A percentile compares a stretch with the other conserved stretches of the same genome.
Conservation (phyloP, 2,329 filamentous ascomycete genomes). For the Aspergillus oerlinghausenensis region DNA sequence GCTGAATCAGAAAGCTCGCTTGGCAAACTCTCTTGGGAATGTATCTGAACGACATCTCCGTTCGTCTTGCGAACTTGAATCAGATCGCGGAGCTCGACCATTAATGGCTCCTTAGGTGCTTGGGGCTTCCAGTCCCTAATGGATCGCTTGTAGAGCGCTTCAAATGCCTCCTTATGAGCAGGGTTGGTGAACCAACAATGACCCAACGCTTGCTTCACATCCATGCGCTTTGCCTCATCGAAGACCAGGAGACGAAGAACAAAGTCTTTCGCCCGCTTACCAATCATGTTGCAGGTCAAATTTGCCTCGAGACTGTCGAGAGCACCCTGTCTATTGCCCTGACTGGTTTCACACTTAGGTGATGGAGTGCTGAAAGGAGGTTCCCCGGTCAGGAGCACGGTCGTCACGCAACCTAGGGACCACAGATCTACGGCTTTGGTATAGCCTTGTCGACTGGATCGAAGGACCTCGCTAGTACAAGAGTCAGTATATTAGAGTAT, state of each 20-base stretch:
- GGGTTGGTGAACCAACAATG: conserved; percentile 56
- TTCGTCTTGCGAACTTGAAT: neutral
- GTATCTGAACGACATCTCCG: neutral
- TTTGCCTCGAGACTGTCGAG: conserved; percentile 43
- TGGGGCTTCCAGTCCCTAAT: conserved; percentile 50
- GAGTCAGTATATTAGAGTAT: neutral
- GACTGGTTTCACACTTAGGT: conserved; percentile 21
- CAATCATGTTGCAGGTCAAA: conserved; percentile 40
- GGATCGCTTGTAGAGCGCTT: conserved; percentile 47
- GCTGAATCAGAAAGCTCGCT: neutral
- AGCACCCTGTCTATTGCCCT: conserved; percentile 37
- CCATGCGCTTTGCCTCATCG: conserved; percentile 48
- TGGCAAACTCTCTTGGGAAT: too few species aligned
- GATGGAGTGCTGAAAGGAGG: conserved; percentile 42
- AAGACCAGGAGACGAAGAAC: conserved; percentile 48
- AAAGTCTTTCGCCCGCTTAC: conserved; percentile 48
- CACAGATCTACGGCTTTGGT: conserved; percentile 58
- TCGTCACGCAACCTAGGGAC: conserved; percentile 55
- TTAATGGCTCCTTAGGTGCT: conserved; percentile 2
- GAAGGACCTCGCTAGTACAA: conserved; percentile 21
- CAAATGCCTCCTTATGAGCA: conserved; percentile 44
- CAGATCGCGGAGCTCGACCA: conserved; percentile 10
- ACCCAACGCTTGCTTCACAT: conserved; percentile 48
- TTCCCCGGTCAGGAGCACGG: conserved; percentile 49
- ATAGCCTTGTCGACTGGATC: conserved; percentile 41